phyloP scores from a whole-genome alignment of 2,329 filamentous ascomycete genomes.

The Xylaria arbuscula region DNA sequence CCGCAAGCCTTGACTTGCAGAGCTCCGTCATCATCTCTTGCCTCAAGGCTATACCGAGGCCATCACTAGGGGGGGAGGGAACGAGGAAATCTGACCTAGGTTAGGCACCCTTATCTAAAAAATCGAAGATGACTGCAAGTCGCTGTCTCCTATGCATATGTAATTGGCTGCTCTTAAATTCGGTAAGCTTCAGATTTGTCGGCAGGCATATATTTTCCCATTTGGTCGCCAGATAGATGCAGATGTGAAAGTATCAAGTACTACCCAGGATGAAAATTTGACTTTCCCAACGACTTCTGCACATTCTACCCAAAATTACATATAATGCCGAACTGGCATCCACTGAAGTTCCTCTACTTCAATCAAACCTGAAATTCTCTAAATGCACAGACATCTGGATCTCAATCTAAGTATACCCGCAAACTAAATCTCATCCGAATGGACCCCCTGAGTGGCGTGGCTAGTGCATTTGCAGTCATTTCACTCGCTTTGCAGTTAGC shows the following conservation, averaged over 20 bases:
- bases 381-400: background rate
- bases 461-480: slow-evolving; percentile 6
- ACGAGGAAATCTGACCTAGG: background rate
- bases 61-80: too few species aligned
- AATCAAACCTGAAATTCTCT: background rate
- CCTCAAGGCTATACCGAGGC: too few species aligned
- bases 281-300: background rate
- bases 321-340: background rate
- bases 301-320: background rate
- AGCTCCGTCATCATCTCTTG: too few species aligned
- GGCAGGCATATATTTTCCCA: background rate
- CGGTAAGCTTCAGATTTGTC: background rate
- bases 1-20: too few species aligned
- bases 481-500: slow-evolving; percentile 11
- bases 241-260: background rate
- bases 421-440: background rate
- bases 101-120: background rate
- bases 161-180: background rate
- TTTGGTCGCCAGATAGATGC: background rate
- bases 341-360: background rate
- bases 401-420: background rate
- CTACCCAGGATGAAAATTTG: background rate
- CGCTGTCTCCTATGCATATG: background rate
- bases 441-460: background rate
- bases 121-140: background rate